Evolutionary conservation across 2,329 filamentous ascomycete genomes (phyloP), one percentile per base, ranked within the genome.

Genomic region (Cladosporium austrohemisphaericum): DNA sequence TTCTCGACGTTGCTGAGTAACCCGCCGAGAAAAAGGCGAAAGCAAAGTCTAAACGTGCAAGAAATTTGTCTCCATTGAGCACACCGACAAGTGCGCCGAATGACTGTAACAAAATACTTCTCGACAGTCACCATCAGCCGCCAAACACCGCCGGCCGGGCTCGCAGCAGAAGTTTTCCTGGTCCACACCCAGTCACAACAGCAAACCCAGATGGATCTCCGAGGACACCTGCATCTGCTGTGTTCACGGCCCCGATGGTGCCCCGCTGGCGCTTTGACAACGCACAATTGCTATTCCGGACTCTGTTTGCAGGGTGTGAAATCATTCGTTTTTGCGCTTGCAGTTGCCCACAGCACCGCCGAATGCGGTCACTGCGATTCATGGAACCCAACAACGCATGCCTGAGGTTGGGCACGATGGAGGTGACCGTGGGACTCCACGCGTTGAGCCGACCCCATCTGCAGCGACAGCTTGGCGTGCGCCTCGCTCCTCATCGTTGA

Each of bases 191-290:
- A 28, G 31, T 28, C 43, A 46, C 43, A 26, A 16, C 32, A 36
- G 22, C 23, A 29, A 29, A 19, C 31, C 44, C 44, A 26, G 44
- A 37, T 47, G 25, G 18, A 38, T 38, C 25, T 47, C 25, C 44
- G 44, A 38, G 31, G 20, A 26, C 25, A 28, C 11, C 33, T 47
- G 44, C 44, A 28, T 29, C n/a, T 47, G 33, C 33, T 26, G 44
- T 47, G 33, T n/a, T 38, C 33, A 31, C 44, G 26, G 33, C 31
- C 10, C 44, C 44, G 23, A 37, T 22, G 33, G 16, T 36, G 33
- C 33, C 33, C 31, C 19, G 23, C 13, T 14, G 19, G 19, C 44
- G 44, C 44, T 47, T 37, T 47, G 44, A 47, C 44, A 47, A 20
- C 44, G 33, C 44, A 38, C 33, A 18, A 36, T 11, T 35, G 35